Conservation (phyloP, 805 yeast genomes). For the Saturnispora saitoi region DNA sequence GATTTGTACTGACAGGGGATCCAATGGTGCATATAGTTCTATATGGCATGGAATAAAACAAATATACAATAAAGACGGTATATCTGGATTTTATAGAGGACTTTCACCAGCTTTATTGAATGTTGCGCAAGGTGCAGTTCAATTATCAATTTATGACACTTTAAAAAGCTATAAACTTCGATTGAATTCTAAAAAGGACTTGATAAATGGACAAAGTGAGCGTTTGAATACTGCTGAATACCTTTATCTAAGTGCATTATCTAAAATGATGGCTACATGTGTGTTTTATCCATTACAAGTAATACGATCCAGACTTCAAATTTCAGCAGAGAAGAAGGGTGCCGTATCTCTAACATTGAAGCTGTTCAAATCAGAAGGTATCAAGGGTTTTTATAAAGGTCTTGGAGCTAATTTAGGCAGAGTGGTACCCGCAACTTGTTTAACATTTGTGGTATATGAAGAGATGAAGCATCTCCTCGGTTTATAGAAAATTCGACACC, state of each 20-base stretch:
- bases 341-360: conserved; percentile 28
- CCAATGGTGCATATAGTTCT: conserved; percentile 49
- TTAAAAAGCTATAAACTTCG: conserved; percentile 38
- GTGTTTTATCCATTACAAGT: conserved; percentile 80
- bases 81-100: conserved; percentile 74
- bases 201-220: conserved; percentile 11
- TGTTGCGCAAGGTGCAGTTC: conserved; percentile 84
- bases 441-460: conserved; percentile 84
- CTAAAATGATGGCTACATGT: conserved; percentile 62
- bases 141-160: conserved; percentile 78
- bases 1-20: conserved; percentile 42
- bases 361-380: conserved; percentile 45
- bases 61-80: conserved; percentile 48
- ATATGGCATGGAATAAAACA: conserved; percentile 44
- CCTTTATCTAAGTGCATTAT: conserved; percentile 53
- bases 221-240: conserved; percentile 45
- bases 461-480: conserved; percentile 31
- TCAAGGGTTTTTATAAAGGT: conserved; percentile 75
- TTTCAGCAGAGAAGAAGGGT: conserved; percentile 27
- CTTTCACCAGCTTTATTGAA: conserved; percentile 66
- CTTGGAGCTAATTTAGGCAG: conserved; percentile 66
- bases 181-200: conserved; percentile 1
- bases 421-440: conserved; percentile 88
- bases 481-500: conserved; percentile 1
- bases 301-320: conserved; percentile 67